These are phyloP conservation scores for Persicaria tinctoria DNA, from an alignment of 148 eudicot species.

Conservation along the genomic window DNA sequence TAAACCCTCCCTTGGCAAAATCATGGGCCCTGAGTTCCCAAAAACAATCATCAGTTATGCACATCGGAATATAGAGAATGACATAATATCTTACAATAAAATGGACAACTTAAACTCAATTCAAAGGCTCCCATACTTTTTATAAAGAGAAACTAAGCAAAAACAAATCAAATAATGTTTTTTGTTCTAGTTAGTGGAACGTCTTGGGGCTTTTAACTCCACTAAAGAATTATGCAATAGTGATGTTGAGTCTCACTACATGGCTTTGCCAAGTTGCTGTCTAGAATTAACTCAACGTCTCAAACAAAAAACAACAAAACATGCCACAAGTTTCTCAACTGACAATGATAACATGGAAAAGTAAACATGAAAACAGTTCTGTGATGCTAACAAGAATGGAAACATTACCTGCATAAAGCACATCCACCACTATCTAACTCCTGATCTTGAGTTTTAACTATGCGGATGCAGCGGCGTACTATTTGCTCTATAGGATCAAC, in stretches of 20 bases:
- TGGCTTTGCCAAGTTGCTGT: background rate
- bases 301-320: background rate
- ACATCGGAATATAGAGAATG: background rate
- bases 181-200: background rate
- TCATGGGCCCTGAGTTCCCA: conserved; percentile 56
- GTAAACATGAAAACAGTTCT: background rate
- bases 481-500: conserved; percentile 61
- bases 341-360: background rate
- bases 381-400: background rate
- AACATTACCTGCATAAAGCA: conserved; percentile 56
- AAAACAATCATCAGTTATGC: background rate
- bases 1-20: conserved; percentile 56
- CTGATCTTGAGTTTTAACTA: conserved; percentile 35
- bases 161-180: background rate
- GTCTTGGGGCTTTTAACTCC: background rate
- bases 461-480: conserved; percentile 56
- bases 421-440: conserved; percentile 49
- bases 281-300: background rate
- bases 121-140: background rate
- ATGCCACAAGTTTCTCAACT: background rate
- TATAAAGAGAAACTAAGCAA: background rate
- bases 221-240: too few relatives aligned
- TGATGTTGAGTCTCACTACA: background rate
- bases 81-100: background rate
- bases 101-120: background rate